Evolutionary conservation across 2,329 filamentous ascomycete genomes (phyloP).

Genomic region (Aspergillus carbonarius): DNA sequence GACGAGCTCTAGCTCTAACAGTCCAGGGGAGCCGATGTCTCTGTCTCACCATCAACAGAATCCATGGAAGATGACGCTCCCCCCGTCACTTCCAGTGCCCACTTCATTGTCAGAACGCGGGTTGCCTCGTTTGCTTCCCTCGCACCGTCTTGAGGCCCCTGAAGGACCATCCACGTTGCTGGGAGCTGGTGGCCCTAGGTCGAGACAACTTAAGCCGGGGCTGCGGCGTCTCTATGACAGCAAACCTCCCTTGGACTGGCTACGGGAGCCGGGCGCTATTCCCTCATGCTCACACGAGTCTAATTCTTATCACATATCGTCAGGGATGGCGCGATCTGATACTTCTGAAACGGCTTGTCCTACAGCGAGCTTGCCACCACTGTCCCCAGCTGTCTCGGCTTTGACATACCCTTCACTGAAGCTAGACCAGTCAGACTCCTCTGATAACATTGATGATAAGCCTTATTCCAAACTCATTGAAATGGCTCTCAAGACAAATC

Average conservation of each 20-base stretch:
- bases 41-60: slow-evolving; percentile 15
- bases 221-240: slow-evolving; percentile 9
- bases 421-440: slow-evolving; percentile 12
- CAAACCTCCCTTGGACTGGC: slow-evolving; percentile 15
- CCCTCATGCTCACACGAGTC: slow-evolving; percentile 4
- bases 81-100: background rate
- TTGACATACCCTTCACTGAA: slow-evolving; percentile 23
- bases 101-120: background rate
- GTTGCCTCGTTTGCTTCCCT: slow-evolving; percentile 13
- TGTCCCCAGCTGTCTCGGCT: slow-evolving; percentile 24
- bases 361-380: slow-evolving; percentile 11
- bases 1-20: slow-evolving; percentile 24
- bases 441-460: slow-evolving; percentile 25
- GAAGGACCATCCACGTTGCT: slow-evolving; percentile 14
- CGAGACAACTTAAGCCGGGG: slow-evolving; percentile 15
- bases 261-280: slow-evolving; percentile 8
- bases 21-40: slow-evolving; percentile 17
- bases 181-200: slow-evolving; percentile 12
- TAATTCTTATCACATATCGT: slow-evolving; percentile 12
- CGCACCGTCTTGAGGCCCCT: slow-evolving; percentile 5
- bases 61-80: slow-evolving; percentile 6
- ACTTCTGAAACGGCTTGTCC: slow-evolving; percentile 1
- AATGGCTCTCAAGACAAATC: slow-evolving; percentile 67
- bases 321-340: slow-evolving; percentile 4
- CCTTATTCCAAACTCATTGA: slow-evolving; percentile 85